Conservation (phyloP, 148 eudicot genomes). For the Vaccinium macrocarpon region DNA sequence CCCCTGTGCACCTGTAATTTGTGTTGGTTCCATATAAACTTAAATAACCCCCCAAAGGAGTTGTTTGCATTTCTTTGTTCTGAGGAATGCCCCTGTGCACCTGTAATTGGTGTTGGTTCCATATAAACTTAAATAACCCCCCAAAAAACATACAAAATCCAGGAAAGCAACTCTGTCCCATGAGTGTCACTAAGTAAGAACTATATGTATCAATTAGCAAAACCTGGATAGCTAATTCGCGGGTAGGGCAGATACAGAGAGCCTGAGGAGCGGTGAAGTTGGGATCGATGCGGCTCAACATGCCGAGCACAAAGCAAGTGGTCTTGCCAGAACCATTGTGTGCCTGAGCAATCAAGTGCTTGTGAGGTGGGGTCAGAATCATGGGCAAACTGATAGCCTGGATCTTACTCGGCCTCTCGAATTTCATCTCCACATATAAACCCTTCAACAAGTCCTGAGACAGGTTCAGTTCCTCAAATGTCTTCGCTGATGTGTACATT, state of each 20-base stretch:
- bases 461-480: slow-evolving; percentile 74
- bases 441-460: slow-evolving; percentile 77
- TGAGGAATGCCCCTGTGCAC: too few relatives aligned
- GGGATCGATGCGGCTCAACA: slow-evolving; percentile 82
- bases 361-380: slow-evolving; percentile 77
- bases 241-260: slow-evolving; percentile 85
- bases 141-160: background rate
- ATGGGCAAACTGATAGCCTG: slow-evolving; percentile 55
- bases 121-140: too few relatives aligned
- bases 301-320: slow-evolving; percentile 87
- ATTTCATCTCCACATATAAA: slow-evolving; percentile 76
- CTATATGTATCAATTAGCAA: background rate
- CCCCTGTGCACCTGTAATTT: too few relatives aligned
- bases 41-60: too few relatives aligned
- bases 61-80: too few relatives aligned
- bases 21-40: too few relatives aligned
- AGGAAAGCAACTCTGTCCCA: background rate
- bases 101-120: too few relatives aligned
- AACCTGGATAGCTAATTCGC: slow-evolving; percentile 90
- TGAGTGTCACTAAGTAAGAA: background rate
- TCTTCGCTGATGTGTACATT: slow-evolving; percentile 65
- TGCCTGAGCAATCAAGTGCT: slow-evolving; percentile 79
- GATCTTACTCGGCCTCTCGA: slow-evolving; percentile 89
- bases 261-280: slow-evolving; percentile 65
- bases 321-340: slow-evolving; percentile 97